Evolutionary conservation across 257 asterid genomes (phyloP).

Genomic region (Fraxinus quadrangulata): DNA sequence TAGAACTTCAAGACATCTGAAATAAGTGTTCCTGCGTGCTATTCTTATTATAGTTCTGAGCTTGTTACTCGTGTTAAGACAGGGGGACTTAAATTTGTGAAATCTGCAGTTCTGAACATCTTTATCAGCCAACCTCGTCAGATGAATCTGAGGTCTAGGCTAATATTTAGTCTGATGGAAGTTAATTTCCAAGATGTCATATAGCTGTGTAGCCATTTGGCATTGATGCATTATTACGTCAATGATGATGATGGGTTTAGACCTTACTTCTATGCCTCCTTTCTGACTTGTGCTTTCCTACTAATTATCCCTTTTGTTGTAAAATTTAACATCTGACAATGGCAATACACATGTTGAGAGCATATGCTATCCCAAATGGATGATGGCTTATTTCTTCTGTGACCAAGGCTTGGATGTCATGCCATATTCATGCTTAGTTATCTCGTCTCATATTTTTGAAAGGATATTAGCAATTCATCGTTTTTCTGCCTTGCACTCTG

Average conservation of each 20-base stretch:
- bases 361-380: background rate
- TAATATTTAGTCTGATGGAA: background rate
- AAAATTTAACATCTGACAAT: background rate
- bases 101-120: background rate
- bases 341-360: background rate
- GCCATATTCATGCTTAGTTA: background rate
- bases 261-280: conserved; percentile 1
- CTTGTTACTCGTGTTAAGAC: background rate
- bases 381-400: conserved; percentile 3
- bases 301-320: background rate
- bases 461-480: background rate
- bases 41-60: background rate
- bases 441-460: conserved; percentile 6
- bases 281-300: background rate
- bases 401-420: background rate
- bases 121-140: background rate
- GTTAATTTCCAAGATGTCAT: background rate
- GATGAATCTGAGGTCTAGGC: background rate
- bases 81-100: background rate
- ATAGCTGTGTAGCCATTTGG: background rate
- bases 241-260: background rate
- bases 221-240: background rate
- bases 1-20: background rate
- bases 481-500: background rate
- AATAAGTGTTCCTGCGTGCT: background rate